Conservation (phyloP, 805 yeast species). For the Candida qinlingensis region DNA sequence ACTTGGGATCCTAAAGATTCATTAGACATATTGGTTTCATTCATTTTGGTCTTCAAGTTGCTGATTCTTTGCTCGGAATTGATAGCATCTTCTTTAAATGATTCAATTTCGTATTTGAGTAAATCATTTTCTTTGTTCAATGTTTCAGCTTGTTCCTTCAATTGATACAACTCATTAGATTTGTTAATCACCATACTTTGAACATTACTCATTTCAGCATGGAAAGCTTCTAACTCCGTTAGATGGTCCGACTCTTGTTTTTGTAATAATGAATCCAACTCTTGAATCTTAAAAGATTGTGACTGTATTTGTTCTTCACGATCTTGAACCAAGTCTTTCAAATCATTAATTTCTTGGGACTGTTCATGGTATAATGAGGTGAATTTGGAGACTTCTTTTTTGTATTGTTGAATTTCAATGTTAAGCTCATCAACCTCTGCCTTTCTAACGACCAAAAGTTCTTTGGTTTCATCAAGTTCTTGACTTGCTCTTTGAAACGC, state of each 20-base stretch:
- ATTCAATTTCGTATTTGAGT: constrained; percentile 22
- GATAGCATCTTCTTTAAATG: constrained; percentile 21
- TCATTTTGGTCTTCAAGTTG: constrained; percentile 13
- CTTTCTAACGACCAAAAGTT: constrained; percentile 19
- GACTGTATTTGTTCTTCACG: constrained; percentile 13
- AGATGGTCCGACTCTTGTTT: constrained; percentile 32
- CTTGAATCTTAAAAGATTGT: constrained; percentile 20
- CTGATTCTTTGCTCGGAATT: constrained; percentile 23
- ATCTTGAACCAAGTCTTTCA: constrained; percentile 8
- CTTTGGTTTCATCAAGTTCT: constrained; percentile 10
- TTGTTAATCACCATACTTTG: constrained; percentile 26
- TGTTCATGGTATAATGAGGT: constrained; percentile 5
- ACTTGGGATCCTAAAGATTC: constrained; percentile 24
- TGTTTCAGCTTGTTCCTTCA: constrained; percentile 25
- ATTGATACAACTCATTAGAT: constrained; percentile 23
- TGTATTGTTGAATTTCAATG: constrained; percentile 13
- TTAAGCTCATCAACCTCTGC: constrained; percentile 26
- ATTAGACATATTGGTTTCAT: constrained; percentile 17
- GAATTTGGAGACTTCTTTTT: constrained; percentile 1
- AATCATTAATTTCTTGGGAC: constrained; percentile 6
- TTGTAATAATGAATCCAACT: constrained; percentile 28
- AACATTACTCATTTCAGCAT: constrained; percentile 29
- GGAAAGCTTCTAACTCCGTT: constrained; percentile 31
- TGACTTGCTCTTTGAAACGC: neutral
- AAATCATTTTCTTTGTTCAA: constrained; percentile 20